phyloP scores from a whole-genome alignment of 805 yeast species.

The Candida fluviatilis region DNA sequence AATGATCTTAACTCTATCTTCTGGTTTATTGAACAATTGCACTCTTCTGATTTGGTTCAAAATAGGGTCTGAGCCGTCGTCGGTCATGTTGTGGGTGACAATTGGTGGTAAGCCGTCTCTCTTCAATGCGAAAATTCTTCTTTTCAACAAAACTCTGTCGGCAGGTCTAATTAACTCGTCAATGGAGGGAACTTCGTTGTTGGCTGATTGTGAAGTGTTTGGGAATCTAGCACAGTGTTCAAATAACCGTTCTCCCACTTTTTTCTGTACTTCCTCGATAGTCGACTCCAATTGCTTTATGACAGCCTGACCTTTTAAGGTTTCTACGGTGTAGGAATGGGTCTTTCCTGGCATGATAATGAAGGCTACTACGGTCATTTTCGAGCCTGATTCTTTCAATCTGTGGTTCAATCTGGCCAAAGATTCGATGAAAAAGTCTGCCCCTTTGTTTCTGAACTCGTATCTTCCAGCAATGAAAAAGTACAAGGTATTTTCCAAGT shows the following conservation, averaged over 20 bases:
- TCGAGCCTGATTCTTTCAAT: conserved; percentile 75
- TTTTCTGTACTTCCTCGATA: conserved; percentile 79
- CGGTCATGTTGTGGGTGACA: conserved; percentile 95
- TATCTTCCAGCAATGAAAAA: conserved; percentile 97
- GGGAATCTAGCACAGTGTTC: conserved; percentile 80
- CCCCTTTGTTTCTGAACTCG: conserved; percentile 95
- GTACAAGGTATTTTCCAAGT: conserved; percentile 87
- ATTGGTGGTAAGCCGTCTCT: conserved; percentile 89
- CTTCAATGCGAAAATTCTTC: conserved; percentile 90
- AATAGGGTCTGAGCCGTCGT: conserved; percentile 87
- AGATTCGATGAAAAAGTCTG: conserved; percentile 89
- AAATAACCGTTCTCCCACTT: conserved; percentile 81
- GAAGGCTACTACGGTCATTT: conserved; percentile 92
- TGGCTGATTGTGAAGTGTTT: conserved; percentile 45
- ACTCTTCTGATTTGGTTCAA: conserved; percentile 89
- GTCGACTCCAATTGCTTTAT: conserved; percentile 86
- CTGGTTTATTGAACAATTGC: conserved; percentile 81
- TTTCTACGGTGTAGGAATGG: conserved; percentile 91
- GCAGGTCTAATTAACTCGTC: conserved; percentile 82
- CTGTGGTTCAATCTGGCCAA: conserved; percentile 88
- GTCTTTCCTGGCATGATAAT: conserved; percentile 97
- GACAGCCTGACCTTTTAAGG: conserved; percentile 94
- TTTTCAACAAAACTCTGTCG: conserved; percentile 82
- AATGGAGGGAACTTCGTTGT: conserved; percentile 64
- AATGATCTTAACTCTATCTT: conserved; percentile 89